phyloP scores from a whole-genome alignment of 1,284 basidiomycete species.

The Cystobasidiaceae sp. region DNA sequence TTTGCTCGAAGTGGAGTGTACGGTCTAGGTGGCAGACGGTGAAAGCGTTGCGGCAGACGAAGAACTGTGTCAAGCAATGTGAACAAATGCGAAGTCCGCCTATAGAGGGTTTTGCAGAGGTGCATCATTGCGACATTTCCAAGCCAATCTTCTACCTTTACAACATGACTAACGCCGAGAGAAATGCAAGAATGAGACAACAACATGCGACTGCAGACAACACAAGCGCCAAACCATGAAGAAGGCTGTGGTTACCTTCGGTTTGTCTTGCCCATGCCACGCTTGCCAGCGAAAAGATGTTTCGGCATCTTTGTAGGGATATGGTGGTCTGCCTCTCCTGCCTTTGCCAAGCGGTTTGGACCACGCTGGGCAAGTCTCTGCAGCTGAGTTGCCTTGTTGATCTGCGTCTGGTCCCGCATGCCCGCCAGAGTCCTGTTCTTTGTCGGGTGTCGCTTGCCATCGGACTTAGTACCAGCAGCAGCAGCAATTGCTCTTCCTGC shows the following conservation, averaged over 20 bases:
- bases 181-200: background rate
- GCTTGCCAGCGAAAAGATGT: slow-evolving; percentile 77
- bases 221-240: background rate
- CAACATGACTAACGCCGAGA: background rate
- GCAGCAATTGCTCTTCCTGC: slow-evolving; percentile 55
- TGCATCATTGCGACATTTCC: background rate
- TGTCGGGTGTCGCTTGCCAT: slow-evolving; percentile 56
- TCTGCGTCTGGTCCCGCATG: slow-evolving; percentile 71
- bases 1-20: background rate
- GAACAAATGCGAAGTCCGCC: too few species aligned
- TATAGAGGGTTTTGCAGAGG: too few species aligned
- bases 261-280: slow-evolving; percentile 16
- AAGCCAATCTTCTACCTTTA: background rate
- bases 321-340: slow-evolving; percentile 70
- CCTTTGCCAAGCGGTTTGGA: slow-evolving; percentile 79
- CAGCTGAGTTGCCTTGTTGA: slow-evolving; percentile 67
- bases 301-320: slow-evolving; percentile 49
- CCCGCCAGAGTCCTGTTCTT: slow-evolving; percentile 72
- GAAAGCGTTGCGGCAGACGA: background rate
- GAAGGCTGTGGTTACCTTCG: slow-evolving; percentile 4
- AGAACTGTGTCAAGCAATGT: too few species aligned
- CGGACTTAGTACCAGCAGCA: slow-evolving; percentile 44
- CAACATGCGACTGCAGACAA: background rate
- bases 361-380: slow-evolving; percentile 77
- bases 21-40: slow-evolving; percentile 4